Evolutionary conservation across 1,284 basidiomycete species (phyloP).

Genomic region (Marasmius tenuissimus): DNA sequence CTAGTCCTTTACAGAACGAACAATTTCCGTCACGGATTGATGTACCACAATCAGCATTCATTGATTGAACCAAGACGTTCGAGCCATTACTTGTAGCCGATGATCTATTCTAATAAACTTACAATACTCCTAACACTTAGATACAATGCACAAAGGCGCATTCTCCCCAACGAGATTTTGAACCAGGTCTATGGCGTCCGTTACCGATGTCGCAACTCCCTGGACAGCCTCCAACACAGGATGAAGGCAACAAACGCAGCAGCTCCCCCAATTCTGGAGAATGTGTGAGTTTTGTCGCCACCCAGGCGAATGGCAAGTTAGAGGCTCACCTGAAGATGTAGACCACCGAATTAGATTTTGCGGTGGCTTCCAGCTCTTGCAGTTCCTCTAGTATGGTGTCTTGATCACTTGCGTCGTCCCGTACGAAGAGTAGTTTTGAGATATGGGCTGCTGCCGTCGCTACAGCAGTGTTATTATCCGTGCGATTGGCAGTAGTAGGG

Average conservation of each 20-base stretch:
- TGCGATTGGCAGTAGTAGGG: constrained; percentile 26
- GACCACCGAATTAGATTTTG: constrained; percentile 65
- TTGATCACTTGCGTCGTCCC: not conserved
- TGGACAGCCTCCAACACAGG: constrained; percentile 65
- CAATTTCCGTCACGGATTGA: too few species aligned
- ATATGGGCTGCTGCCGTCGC: not conserved
- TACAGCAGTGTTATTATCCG: constrained; percentile 20
- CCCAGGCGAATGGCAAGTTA: constrained; percentile 4
- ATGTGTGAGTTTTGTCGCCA: not conserved
- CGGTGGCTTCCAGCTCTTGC: constrained; percentile 7
- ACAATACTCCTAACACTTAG: not conserved
- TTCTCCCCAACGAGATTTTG: not conserved
- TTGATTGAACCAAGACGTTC: too few species aligned
- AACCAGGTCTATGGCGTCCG: not conserved
- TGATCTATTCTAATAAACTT: not conserved
- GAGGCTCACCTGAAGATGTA: constrained; percentile 68
- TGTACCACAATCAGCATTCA: too few species aligned
- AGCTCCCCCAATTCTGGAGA: constrained; percentile 68
- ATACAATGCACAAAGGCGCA: not conserved
- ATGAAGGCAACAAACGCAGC: constrained; percentile 70
- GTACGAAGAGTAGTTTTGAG: not conserved
- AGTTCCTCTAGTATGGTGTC: not conserved
- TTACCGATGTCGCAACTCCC: constrained; percentile 53
- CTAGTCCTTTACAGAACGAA: not conserved
- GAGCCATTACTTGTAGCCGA: too few species aligned